Evolutionary conservation across 2,329 filamentous ascomycete genomes (phyloP).

Genomic region (Cercospora berteroae): DNA sequence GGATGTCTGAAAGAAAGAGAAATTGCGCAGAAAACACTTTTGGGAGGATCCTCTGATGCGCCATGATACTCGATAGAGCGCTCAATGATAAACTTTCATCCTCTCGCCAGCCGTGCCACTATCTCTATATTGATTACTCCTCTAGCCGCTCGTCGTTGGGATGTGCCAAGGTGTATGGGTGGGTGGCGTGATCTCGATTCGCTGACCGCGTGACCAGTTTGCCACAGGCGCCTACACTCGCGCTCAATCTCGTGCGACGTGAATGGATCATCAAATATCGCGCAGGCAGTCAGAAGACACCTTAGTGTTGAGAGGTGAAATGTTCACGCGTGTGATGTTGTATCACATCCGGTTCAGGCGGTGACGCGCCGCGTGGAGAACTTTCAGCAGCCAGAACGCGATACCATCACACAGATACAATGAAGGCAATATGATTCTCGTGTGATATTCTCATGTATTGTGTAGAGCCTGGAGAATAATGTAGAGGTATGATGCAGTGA

Average conservation of each 20-base stretch:
- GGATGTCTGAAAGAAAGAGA: conserved; percentile 10
- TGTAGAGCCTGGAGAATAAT: neutral
- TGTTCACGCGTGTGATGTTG: neutral
- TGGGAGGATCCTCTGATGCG: neutral
- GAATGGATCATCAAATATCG: neutral
- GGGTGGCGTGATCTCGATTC: conserved; percentile 1
- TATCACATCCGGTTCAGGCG: neutral
- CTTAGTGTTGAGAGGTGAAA: neutral
- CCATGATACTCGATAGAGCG: conserved; percentile 1
- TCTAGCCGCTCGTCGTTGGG: neutral
- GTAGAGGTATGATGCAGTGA: neutral
- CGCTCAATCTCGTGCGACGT: neutral
- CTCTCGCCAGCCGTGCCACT: neutral
- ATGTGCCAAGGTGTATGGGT: neutral
- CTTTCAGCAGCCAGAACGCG: neutral
- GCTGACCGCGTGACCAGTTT: conserved; percentile 7
- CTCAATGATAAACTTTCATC: conserved; percentile 2
- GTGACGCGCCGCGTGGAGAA: neutral
- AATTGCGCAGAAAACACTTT: conserved; percentile 3
- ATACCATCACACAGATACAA: neutral
- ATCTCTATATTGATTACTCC: neutral
- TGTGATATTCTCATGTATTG: neutral
- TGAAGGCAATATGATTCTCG: neutral
- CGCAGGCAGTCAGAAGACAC: neutral
- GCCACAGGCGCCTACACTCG: neutral